Evolutionary conservation across 1,139 yeast genomes (phyloP), one percentile per base, ranked within the genome.

Genomic region (Pichia sp.): DNA sequence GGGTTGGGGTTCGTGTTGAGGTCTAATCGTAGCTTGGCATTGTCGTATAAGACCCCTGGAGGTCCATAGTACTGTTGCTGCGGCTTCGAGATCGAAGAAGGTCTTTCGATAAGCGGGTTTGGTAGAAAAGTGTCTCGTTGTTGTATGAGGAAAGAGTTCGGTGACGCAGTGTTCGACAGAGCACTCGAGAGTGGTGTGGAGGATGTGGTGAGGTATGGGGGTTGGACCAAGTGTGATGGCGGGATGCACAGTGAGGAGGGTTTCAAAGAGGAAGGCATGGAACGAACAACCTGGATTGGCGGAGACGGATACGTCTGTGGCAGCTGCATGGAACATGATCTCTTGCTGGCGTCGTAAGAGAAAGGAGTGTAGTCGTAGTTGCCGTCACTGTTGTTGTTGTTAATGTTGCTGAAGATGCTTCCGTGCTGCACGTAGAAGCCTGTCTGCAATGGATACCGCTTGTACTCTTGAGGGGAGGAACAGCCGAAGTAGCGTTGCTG

Each of bases 101-200:
- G 40, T 15, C 40, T 8, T 15, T 36, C 40, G n/a, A 42, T n/a
- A 23, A 41, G 13, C 16, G 30, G 45, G 10, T 38, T 23, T 29
- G 44, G 31, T 36, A 38, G 29, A 15, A 30, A 15, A 34, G 40
- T 47, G 10, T 19, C 30, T 19, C 13, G 15, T 36, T 36, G 40
- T 30, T 42, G 45, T 19, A 11, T 15, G 26, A 42, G 8, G 30
- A 42, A 26, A 42, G 45, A 42, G 29, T 42, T 42, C 7, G 45
- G 45, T 8, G 45, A 42, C 6, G 30, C 32, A 7, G 11, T 23
- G 19, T 40, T 40, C 13, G 41, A 6, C 11, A 42, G 19, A 8
- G 31, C 15, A n/a, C 42, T 47, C n/a, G 49, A 47, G 10, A 47
- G 19, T 8, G 50, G 50, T 8, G 50, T 48, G 3, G 50, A 29